Percentiles rank a stretch among this genome's conserved stretches.
Conservation (phyloP, 2,329 filamentous ascomycete species). For the Rutstroemia sp. region DNA sequence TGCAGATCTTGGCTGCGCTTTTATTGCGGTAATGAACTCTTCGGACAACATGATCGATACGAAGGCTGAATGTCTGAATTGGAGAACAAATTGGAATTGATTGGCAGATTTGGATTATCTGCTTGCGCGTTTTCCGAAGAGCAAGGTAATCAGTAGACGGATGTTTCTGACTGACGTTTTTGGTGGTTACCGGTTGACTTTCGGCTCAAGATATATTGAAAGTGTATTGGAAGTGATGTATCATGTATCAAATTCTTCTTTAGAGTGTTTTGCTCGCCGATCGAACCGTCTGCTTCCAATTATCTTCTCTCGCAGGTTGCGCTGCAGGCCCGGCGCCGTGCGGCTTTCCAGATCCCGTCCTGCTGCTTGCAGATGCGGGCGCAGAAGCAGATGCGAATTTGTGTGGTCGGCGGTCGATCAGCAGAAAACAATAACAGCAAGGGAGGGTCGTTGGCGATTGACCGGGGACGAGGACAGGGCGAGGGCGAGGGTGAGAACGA, state of each 20-base stretch:
- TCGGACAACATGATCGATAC: constrained; percentile 47
- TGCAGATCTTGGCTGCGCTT: constrained; percentile 49
- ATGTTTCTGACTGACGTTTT: background rate
- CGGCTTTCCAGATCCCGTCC: too few relatives aligned
- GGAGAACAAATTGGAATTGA: background rate
- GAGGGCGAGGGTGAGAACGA: too few relatives aligned
- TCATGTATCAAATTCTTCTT: background rate
- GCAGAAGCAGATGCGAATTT: too few relatives aligned
- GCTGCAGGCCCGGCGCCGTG: too few relatives aligned
- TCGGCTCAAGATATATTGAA: background rate
- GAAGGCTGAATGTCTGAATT: background rate
- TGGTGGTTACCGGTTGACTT: background rate
- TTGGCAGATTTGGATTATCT: background rate
- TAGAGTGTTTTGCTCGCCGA: background rate
- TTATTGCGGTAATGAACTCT: constrained; percentile 51
- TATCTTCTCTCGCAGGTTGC: background rate
- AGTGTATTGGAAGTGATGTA: background rate
- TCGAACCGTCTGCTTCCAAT: background rate
- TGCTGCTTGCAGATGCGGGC: too few relatives aligned
- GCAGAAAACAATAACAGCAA: too few relatives aligned
- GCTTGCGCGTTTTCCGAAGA: background rate
- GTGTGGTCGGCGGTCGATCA: too few relatives aligned
- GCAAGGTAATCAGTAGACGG: background rate
- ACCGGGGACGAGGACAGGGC: too few relatives aligned
- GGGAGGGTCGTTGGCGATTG: too few relatives aligned